Evolutionary conservation across 1,139 yeast genomes (phyloP).

Genomic region (Geotrichum histeridarum): DNA sequence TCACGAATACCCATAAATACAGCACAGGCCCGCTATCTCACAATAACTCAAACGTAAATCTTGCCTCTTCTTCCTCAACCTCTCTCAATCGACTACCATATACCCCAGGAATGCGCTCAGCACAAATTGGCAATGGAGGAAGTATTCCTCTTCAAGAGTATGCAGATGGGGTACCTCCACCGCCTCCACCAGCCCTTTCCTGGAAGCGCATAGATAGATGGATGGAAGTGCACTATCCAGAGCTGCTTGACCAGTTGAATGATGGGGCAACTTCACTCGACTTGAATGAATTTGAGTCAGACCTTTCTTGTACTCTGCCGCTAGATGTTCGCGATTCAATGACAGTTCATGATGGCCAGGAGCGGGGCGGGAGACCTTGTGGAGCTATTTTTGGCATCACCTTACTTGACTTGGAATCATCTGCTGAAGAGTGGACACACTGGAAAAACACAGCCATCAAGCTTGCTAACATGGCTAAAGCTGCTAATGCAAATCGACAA

Average conservation of each 20-base stretch:
- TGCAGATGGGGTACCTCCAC: slow-evolving; percentile 52
- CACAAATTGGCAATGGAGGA: slow-evolving; percentile 36
- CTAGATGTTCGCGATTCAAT: slow-evolving; percentile 70
- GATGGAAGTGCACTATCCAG: slow-evolving; percentile 76
- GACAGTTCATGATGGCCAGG: slow-evolving; percentile 77
- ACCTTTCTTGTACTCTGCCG: slow-evolving; percentile 62
- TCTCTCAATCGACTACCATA: slow-evolving; percentile 34
- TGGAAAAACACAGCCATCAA: slow-evolving; percentile 64
- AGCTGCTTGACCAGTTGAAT: slow-evolving; percentile 64
- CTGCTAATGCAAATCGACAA: slow-evolving; percentile 19
- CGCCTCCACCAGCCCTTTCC: slow-evolving; percentile 64
- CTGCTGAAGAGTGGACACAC: slow-evolving; percentile 62
- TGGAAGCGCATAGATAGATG: slow-evolving; percentile 73
- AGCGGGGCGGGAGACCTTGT: slow-evolving; percentile 66
- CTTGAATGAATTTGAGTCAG: slow-evolving; percentile 70
- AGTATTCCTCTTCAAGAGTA: slow-evolving; percentile 48
- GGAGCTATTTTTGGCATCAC: slow-evolving; percentile 71
- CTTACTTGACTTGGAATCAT: slow-evolving; percentile 63
- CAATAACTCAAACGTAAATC: slow-evolving; percentile 21
- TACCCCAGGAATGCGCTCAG: slow-evolving; percentile 38
- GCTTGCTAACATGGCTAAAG: slow-evolving; percentile 26
- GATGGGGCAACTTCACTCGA: slow-evolving; percentile 71
- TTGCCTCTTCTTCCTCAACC: slow-evolving; percentile 25
- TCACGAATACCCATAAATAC: slow-evolving; percentile 15
- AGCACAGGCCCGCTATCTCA: slow-evolving; percentile 21